Conservation (phyloP, 2,329 filamentous ascomycete genomes). For the Thielaviopsis musarum region DNA sequence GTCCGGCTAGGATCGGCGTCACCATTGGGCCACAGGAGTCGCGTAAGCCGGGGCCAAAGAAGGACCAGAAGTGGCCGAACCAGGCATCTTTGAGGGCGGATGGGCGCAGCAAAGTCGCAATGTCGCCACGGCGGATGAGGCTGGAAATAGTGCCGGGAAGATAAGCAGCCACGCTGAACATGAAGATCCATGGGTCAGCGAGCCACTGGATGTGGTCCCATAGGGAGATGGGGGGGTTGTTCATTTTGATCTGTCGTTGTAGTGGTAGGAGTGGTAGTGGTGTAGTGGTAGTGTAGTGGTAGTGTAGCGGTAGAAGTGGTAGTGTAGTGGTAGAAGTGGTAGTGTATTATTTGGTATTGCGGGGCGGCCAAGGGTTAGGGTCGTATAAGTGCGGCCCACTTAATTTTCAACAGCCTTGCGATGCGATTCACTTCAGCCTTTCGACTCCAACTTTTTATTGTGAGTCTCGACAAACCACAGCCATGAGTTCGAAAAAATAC, state of each 20-base stretch:
- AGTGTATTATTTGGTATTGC: neutral
- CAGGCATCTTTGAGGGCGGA: conserved; percentile 30
- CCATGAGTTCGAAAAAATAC: conserved; percentile 43
- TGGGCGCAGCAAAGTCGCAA: conserved; percentile 24
- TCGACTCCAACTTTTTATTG: neutral
- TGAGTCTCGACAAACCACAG: conserved; percentile 3
- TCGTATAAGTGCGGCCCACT: neutral
- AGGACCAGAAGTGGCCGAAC: conserved; percentile 46
- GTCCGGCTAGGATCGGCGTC: conserved; percentile 36
- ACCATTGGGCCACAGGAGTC: conserved; percentile 26
- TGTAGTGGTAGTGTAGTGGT: neutral
- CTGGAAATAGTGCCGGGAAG: conserved; percentile 32
- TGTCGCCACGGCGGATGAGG: conserved; percentile 23
- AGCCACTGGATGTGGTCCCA: conserved; percentile 19
- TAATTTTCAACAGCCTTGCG: neutral
- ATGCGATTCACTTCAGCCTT: neutral
- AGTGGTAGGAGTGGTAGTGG: neutral
- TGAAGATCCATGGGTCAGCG: conserved; percentile 34
- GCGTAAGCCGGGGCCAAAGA: conserved; percentile 33
- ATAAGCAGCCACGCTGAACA: conserved; percentile 29
- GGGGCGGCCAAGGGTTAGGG: neutral
- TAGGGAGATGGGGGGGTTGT: conserved; percentile 1
- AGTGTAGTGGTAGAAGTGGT: neutral
- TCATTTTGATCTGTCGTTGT: conserved; percentile 1
- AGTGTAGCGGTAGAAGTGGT: neutral